Evolutionary conservation across 1,139 yeast species (phyloP).

Genomic region (Saccharomyces hybrid): DNA sequence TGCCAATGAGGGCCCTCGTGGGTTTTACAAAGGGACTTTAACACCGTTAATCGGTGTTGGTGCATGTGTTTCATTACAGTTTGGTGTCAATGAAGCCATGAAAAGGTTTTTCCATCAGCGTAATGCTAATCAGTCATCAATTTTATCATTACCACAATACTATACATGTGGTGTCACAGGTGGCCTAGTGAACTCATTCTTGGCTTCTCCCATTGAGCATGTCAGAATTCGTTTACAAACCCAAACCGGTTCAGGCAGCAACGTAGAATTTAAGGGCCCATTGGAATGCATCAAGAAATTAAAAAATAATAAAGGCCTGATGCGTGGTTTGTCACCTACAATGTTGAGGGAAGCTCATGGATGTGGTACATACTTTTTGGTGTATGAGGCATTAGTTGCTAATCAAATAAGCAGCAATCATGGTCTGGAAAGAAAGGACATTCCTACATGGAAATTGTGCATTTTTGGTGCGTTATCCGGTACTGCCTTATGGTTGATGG

Average conservation of each 20-base stretch:
- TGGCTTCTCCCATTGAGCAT: slow-evolving; percentile 91
- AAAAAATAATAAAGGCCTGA: slow-evolving; percentile 55
- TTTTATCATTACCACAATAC: slow-evolving; percentile 49
- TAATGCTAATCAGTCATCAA: slow-evolving; percentile 24
- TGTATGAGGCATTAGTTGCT: slow-evolving; percentile 79
- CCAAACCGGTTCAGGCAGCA: slow-evolving; percentile 42
- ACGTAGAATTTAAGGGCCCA: slow-evolving; percentile 50
- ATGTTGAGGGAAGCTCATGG: slow-evolving; percentile 79
- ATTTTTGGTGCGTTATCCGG: slow-evolving; percentile 82
- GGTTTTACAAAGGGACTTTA: slow-evolving; percentile 84
- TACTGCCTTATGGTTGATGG: slow-evolving; percentile 71
- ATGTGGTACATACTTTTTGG: slow-evolving; percentile 78
- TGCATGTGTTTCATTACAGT: slow-evolving; percentile 81
- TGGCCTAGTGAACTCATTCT: slow-evolving; percentile 78
- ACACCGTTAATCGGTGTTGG: slow-evolving; percentile 90
- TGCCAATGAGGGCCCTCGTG: slow-evolving; percentile 67
- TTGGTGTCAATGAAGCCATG: slow-evolving; percentile 90
- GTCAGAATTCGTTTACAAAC: slow-evolving; percentile 87
- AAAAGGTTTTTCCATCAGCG: slow-evolving; percentile 45
- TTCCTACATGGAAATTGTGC: slow-evolving; percentile 80
- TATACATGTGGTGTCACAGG: slow-evolving; percentile 81
- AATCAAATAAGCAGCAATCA: slow-evolving; percentile 37
- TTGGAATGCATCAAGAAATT: slow-evolving; percentile 64
- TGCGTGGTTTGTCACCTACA: slow-evolving; percentile 76
- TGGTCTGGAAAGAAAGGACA: slow-evolving; percentile 42